A percentile compares a stretch with the other conserved stretches of the same genome.
phyloP scores from a whole-genome alignment of 2,329 filamentous ascomycete species.

The Xylaria sp. region DNA sequence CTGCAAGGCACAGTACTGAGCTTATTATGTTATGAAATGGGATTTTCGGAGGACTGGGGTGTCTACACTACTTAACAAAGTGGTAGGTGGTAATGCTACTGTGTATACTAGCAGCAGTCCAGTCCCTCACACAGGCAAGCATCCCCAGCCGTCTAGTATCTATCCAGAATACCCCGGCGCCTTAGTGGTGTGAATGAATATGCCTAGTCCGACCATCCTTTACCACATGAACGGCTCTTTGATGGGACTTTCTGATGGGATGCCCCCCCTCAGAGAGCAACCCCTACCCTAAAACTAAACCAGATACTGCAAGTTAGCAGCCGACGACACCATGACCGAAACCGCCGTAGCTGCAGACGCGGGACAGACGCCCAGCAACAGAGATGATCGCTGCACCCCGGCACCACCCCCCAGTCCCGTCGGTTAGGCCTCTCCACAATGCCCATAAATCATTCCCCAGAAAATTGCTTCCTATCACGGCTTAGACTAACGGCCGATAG shows the following conservation, averaged over 20 bases:
- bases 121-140: no score
- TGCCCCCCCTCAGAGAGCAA: not conserved
- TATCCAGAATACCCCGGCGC: conserved; percentile 1
- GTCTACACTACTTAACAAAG: conserved; percentile 10
- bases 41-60: conserved; percentile 30
- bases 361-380: conserved; percentile 30
- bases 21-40: conserved; percentile 40
- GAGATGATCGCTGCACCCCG: conserved; percentile 37
- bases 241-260: not conserved
- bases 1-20: conserved; percentile 41
- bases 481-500: conserved; percentile 22
- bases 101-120: not conserved
- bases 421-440: conserved; percentile 22
- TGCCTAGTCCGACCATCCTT: conserved; percentile 11
- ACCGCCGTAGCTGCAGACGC: conserved; percentile 33
- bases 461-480: conserved; percentile 29
- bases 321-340: conserved; percentile 20
- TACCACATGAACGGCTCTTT: no score
- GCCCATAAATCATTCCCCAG: conserved; percentile 26
- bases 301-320: conserved; percentile 16
- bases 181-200: conserved; percentile 10
- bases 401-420: conserved; percentile 29
- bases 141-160: not conserved
- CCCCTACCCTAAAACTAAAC: conserved; percentile 16
- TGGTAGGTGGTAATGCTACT: not conserved